Base-by-base conservation (phyloP, 1,284 basidiomycete species). In the Ustilago sp. region DNA sequence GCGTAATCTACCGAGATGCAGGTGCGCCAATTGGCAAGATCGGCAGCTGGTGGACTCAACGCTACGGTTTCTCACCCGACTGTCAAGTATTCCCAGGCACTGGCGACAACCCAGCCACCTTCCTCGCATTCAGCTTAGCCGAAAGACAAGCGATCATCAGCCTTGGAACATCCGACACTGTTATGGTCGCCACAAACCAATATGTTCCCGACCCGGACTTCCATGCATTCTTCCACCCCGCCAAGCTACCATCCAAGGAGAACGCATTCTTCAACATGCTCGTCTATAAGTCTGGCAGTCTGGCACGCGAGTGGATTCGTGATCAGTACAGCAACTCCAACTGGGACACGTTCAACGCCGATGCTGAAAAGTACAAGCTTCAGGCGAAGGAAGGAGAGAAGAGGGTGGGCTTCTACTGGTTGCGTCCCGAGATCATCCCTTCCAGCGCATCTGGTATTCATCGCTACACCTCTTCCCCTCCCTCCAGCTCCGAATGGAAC, bases 51-150 rank as follows among this genome's bases (percentile, higher is more conserved):
- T 95, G 92, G 90, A 89, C 91, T 11, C 84, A 91, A 68, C 88
- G 91, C 67, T 95, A 92, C 89, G 92, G 92, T 2, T 92, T 95
- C 85, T 89, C 87, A 43, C n/a, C 80, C 90, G 92, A 92, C 34
- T 95, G 94, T 81, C 88, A 91, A 52, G 89, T 97, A 62, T 92
- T 92, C 13, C 93, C 93, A 0, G 93, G 94, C 81, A 95, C 94
- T 0, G 94, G 94, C 12, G 94, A 97, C 86, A 97, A 97, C 85
- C 92, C 94, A 3, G 93, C 93, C 1, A 94, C 93, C 3, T 91
- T 95, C 71, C 89, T 94, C 53, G 91, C 92, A 2, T 89, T 94
- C 56, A 86, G 85, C 28, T 67, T 86, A n/a, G 64, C 70, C n/a
- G 91, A 92, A n/a, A 90, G 92, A 69, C 93, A 96, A 83, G 94